Base-by-base conservation (phyloP, 192 early-diverging fungal genomes). In the Linnemannia zychae region DNA sequence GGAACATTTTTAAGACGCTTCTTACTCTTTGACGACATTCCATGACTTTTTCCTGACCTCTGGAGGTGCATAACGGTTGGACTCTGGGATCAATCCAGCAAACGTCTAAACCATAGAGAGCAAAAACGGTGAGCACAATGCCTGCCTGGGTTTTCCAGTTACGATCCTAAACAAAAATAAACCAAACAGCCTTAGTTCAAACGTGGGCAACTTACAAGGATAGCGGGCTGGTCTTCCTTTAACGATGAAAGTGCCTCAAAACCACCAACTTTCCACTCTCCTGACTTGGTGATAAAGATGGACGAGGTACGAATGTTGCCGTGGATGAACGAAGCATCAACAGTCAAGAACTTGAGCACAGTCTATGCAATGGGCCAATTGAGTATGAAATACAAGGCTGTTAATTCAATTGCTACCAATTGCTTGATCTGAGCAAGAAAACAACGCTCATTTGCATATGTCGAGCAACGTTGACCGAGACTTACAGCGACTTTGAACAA, bases 181-280 rank as follows among this genome's bases (percentile, higher is more conserved):
- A 18, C 7, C 20, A 38, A 13, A 31, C 28, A 63, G 57, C 57
- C 28, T 31, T 13, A 28, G 24, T 28, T 17, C 15, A 31, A 15
- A n/a, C 47, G 74, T 36, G 28, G 37, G 44, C 11, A 13, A 65
- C 81, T 84, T 84, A 91, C 91, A 52, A 93, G 63, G 31, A 96
- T 86, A 11, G 93, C 78, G 2, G 94, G 91, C 49, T 89, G 88
- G 50, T 94, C 92, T 75, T 97, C 95, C 53, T 92, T 95, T 68
- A 93, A 80, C 9, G 91, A 92, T 66, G 93, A 92, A 34, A 96
- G 77, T 28, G 95, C 72, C 72, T 99, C 98, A 49, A 98, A 91
- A 4, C 97, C 97, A n/a, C 96, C 95, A 40, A 99, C 89, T 76
- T 94, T 96, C 97, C 97, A 99, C 86, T 99, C 98, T 66, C 98